Conservation (phyloP, 345 rosid genomes). For the Sonneratia caseolaris region DNA sequence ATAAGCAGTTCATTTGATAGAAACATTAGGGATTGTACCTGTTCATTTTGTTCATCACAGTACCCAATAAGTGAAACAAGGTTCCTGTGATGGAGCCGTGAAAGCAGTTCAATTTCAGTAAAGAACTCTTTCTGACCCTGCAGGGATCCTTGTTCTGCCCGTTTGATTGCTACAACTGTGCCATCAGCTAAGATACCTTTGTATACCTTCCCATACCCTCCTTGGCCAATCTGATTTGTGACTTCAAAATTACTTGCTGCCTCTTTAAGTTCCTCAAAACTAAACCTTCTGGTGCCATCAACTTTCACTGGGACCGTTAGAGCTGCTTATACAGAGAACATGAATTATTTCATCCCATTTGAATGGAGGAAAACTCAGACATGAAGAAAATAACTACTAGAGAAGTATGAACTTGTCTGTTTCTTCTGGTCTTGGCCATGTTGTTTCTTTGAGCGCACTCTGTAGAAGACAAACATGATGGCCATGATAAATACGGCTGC, state of each 20-base stretch:
- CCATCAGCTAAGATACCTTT: slow-evolving; percentile 68
- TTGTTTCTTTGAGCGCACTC: slow-evolving; percentile 4
- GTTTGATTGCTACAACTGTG: slow-evolving; percentile 74
- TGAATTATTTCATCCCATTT: not conserved
- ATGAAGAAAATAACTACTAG: not conserved
- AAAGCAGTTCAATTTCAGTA: slow-evolving; percentile 79
- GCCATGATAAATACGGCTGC: slow-evolving; percentile 3
- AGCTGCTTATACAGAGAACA: slow-evolving; percentile 21
- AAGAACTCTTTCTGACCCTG: slow-evolving; percentile 92
- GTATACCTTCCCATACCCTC: slow-evolving; percentile 95
- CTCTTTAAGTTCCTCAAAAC: slow-evolving; percentile 53
- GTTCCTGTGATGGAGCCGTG: slow-evolving; percentile 88
- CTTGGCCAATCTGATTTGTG: slow-evolving; percentile 77
- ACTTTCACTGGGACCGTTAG: slow-evolving; percentile 49
- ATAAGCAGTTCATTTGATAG: not conserved
- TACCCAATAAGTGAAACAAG: slow-evolving; percentile 83
- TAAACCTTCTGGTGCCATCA: slow-evolving; percentile 70
- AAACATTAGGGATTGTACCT: slow-evolving; percentile 32
- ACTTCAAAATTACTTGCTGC: slow-evolving; percentile 56
- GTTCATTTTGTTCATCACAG: slow-evolving; percentile 92
- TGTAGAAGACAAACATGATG: slow-evolving; percentile 8
- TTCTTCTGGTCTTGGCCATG: not conserved
- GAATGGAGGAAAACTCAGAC: not conserved
- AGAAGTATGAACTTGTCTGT: slow-evolving; percentile 5
- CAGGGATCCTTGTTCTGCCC: slow-evolving; percentile 80